Evolutionary conservation across 2,329 filamentous ascomycete genomes (phyloP), one percentile per base, ranked within the genome.

Genomic region (Cytospora piceae): DNA sequence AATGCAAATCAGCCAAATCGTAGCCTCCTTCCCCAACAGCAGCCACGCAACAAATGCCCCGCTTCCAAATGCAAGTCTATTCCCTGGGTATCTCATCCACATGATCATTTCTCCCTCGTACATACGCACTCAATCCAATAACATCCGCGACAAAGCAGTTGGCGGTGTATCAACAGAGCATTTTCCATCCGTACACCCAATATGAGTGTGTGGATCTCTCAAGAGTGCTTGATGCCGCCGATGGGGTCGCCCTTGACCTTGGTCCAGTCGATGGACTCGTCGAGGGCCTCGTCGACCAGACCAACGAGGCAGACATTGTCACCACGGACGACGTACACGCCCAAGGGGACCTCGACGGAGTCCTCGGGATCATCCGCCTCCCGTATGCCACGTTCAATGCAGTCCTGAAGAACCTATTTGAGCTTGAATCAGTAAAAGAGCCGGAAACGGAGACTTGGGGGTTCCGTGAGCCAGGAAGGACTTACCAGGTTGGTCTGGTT

Each of bases 251-350:
- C 94, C 75, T 91, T 90, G 49, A 99, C 95, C 77, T 96, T 89
- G 24, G 85, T 84, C 95, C 95, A 99, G 79, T 97, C 90, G 74
- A 99, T 98, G 72, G 90, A 93, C 49, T 84, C 85, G 79, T 99
- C 95, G 66, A 98, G 81, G 71, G 91, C 85, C 78, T 97, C 94
- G 76, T 99, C 93, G 37, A 99, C 89, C 65, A 96, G 82, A 2
- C 95, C 95, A 65, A 95, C 91, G 20, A 96, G 84, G 68, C 93
- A 94, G 57, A 99, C 94, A 74, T 96, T 97, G 76, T 99, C 95
- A 61, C 95, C 95, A 67, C 95, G 87, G 65, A 99, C 91, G 65
- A 99, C 85, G 76, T 97, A 98, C 7, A 98, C 80, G 1, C 95
- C 95, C 68, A 97, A 87, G 5, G 90, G 88, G 22, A 95, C 89